Base-by-base conservation (phyloP, 2,329 filamentous ascomycete species). In the Aspergillus nomiae region DNA sequence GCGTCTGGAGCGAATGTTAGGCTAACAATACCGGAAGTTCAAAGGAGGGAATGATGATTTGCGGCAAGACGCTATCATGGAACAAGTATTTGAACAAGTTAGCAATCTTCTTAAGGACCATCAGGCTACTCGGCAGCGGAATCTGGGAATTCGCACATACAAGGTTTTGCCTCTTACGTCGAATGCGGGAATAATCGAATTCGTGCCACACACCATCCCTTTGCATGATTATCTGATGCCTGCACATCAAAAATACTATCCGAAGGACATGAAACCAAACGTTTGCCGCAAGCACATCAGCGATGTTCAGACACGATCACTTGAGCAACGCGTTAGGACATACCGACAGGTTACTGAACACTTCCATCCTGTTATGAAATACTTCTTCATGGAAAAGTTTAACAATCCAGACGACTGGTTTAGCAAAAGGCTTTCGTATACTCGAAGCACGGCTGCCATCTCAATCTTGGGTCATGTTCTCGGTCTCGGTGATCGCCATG, bases 11-110 rank as follows among this genome's bases (percentile, higher is more conserved):
- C 48, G 28, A 32, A 21, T n/a, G 19, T 32, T 9, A 12, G 12
- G 38, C 65, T 71, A 53, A 71, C 59, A 30, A 30, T 58, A 50
- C 63, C 59, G 56, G 63, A 66, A 88, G 83, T 89, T 97, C 74
- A 99, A 99, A 83, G 93, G 93, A 65, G 94, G 95, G 21, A 94
- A 94, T 73, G 95, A 99, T 76, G 94, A 99, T 74, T 85, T 99
- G 14, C 91, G 96, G 10, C 95, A 99, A 80, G 95, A 99, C 73
- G 92, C 94, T 51, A 99, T 89, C 82, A 99, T 99, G 96, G 96
- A 99, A 78, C 95, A 99, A 78, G 95, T 99, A 1, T 99, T 99
- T 76, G 92, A 94, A 63, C 93, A 96, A 78, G 95, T 97, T 26
- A 98, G 93, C 62, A 91, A 92, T 58, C 86, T 99, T 26, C 83